A percentile compares a stretch with the other conserved stretches of the same genome.
These are phyloP conservation scores for Sporothrix globosa DNA, from an alignment of 2,329 filamentous ascomycete genomes.

Conservation along the genomic window DNA sequence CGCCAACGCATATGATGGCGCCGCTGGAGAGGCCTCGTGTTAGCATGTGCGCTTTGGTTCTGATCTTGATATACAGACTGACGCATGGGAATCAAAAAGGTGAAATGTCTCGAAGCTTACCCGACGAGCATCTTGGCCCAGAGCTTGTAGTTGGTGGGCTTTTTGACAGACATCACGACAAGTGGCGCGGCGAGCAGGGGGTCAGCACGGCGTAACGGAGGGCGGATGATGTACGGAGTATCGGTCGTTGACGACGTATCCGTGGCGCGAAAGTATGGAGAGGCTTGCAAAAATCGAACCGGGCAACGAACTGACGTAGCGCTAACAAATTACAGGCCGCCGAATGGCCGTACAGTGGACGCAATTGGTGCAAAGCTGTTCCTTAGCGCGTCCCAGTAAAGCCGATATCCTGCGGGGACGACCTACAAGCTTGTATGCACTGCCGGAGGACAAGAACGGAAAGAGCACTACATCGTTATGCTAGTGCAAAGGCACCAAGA, in stretches of 20 bases:
- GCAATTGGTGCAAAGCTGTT: constrained; percentile 17
- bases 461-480: neutral
- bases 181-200: neutral
- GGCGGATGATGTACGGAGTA: neutral
- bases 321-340: constrained; percentile 13
- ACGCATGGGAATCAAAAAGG: neutral
- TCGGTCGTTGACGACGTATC: neutral
- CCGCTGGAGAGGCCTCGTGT: constrained; percentile 57
- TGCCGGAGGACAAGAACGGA: neutral
- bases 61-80: neutral
- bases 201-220: constrained; percentile 5
- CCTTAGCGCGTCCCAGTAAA: constrained; percentile 16
- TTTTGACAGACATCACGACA: constrained; percentile 38
- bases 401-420: constrained; percentile 8
- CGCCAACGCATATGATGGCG: constrained; percentile 72
- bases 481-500: neutral
- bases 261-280: neutral
- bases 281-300: constrained; percentile 23
- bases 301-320: constrained; percentile 10
- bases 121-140: constrained; percentile 71
- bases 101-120: constrained; percentile 53
- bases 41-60: neutral
- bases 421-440: neutral
- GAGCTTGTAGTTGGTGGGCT: constrained; percentile 58
- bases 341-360: constrained; percentile 3